Base-by-base conservation (phyloP, 2,329 filamentous ascomycete genomes). In the Fusarium nodosum region DNA sequence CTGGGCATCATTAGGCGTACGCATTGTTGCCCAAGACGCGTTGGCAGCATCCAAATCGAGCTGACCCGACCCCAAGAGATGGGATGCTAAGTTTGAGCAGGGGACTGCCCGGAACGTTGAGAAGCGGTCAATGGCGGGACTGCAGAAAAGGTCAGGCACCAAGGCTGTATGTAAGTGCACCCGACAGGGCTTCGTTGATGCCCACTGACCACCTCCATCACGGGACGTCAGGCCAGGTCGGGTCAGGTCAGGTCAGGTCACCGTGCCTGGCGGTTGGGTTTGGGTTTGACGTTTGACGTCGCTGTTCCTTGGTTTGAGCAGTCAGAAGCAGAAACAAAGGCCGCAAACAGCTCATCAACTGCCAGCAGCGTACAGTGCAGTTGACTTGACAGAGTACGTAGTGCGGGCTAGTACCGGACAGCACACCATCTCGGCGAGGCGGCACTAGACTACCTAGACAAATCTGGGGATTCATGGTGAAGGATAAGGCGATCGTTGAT, bases 11-110 rank as follows among this genome's bases (percentile, higher is more conserved):
- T 78, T 77, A 74, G 76, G 76, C 75, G 69, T 64, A 73, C 69
- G 71, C 72, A 72, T 77, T 78, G 76, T 77, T 78, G 77, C 75
- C 77, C 76, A 77, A 75, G 73, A 53, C 71, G 67, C 60, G 72
- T 66, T 72, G 73, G 67, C 68, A 72, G 67, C 65, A 41, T 59
- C 72, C 72, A 74, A 73, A 71, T 76, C 73, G 68, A 73, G 69
- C 68, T 56, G 53, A 56, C 53, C 48, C 70, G 72, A 70, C 68
- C 64, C 73, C 70, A 72, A 69, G 70, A 71, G 68, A 72, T 75
- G 72, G 70, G 68, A 72, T 75, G 74, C 55, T 52, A 60, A 70
- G 60, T 58, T 54, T 58, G 68, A 75, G 72, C 77, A 78, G 77
- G 77, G 77, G 68, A 77, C 72, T 74, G 74, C 77, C 77, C 70